A percentile compares a stretch with the other conserved stretches of the same genome.
phyloP scores from a whole-genome alignment of 306 rosid genomes.

The Quercus engelmannii region DNA sequence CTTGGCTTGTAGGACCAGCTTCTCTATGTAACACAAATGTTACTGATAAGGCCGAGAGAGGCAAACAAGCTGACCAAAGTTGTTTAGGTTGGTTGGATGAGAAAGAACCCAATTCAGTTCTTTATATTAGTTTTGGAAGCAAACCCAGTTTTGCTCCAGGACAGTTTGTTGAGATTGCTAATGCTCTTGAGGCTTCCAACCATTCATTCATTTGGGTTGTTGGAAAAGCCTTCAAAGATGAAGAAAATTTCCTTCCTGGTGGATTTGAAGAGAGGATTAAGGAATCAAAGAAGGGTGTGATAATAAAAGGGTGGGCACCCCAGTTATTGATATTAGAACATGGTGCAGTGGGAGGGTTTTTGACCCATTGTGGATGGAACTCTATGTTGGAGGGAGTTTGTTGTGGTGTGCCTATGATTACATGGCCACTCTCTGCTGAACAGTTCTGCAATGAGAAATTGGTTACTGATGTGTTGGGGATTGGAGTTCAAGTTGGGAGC shows the following conservation, averaged over 20 bases:
- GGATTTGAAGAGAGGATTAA: conserved; percentile 50
- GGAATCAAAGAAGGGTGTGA: conserved; percentile 42
- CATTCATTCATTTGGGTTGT: conserved; percentile 66
- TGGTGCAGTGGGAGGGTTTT: conserved; percentile 49
- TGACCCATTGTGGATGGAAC: conserved; percentile 86
- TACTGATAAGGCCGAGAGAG: conserved; percentile 43
- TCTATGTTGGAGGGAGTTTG: conserved; percentile 57
- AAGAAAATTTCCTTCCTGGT: conserved; percentile 17
- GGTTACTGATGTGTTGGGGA: conserved; percentile 41
- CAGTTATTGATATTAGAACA: conserved; percentile 61
- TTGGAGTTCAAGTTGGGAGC: conserved; percentile 61
- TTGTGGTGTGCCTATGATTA: conserved; percentile 53
- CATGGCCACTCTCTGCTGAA: conserved; percentile 76
- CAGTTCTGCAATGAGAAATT: conserved; percentile 70
- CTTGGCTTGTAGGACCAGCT: conserved; percentile 62
- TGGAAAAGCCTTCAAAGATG: conserved; percentile 29
- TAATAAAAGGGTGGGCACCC: conserved; percentile 68
- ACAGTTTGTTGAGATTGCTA: conserved; percentile 56
- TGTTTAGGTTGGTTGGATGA: conserved; percentile 49
- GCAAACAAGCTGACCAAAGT: conserved; percentile 32
- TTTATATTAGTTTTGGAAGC: conserved; percentile 62
- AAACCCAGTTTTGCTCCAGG: conserved; percentile 23
- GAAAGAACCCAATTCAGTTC: conserved; percentile 50
- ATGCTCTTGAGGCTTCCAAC: conserved; percentile 48
- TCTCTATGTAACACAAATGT: conserved; percentile 44